Base-by-base conservation (phyloP, 2,329 filamentous ascomycete genomes). In the Xylaria sp. region DNA sequence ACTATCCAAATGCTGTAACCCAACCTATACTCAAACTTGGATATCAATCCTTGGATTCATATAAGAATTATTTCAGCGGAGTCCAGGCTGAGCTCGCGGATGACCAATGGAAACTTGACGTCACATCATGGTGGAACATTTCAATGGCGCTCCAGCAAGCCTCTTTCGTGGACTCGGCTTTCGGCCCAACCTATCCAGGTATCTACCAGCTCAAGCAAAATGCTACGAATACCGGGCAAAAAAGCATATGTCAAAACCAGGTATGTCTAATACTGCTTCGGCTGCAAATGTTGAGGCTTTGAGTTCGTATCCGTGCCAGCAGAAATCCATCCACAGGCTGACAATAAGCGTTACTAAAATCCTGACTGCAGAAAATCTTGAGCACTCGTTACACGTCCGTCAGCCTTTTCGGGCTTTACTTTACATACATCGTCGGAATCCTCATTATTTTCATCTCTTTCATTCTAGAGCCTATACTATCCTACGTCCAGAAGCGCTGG, bases 371-470 rank as follows among this genome's bases (percentile, higher is more conserved):
- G 64, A 56, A 66, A 20, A 59, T 64, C 0, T 72, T 58, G 9
- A 72, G 70, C 0, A 63, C 59, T 6, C 7, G 43, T 8, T 73
- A 74, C 62, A 57, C 64, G 3, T 74, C 73, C 9, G 75, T 77
- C 39, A 76, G 72, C 57, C 52, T 77, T 25, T 76, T 77, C 33
- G 73, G 70, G 5, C 55, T 77, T 6, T 31, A 68, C 49, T 71
- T 75, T 41, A 72, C 68, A 20, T 72, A 72, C 8, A 31, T 70
- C 18, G 15, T 70, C 1, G 75, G 76, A 23, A n/a, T 8, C 6
- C 72, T 23, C 68, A 60, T 74, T 13, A 1, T 71, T 13, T 13
- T 2, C 73, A 67, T 52, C 49, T 64, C 1, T 58, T 18, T 43
- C 41, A 13, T 43, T 18, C 12, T 75, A 1, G 71, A 74, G 20